Base-by-base conservation (phyloP, 2,329 filamentous ascomycete species). In the Epichloe amarillans region DNA sequence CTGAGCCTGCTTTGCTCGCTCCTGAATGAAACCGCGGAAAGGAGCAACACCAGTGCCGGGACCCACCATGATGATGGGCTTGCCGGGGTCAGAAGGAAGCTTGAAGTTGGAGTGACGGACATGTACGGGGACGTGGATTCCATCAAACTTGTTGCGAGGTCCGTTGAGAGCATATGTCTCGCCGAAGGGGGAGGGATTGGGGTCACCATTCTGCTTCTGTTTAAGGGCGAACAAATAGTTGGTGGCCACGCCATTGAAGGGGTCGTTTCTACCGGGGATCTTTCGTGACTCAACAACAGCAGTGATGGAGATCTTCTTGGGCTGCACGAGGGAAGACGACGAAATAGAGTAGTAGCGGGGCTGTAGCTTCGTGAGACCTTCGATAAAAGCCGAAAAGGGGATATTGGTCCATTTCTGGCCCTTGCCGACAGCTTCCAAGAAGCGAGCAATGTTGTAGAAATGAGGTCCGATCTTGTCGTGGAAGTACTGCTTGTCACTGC, bases 271-370 rank as follows among this genome's bases (percentile, higher is more conserved):
- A 57, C 86, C 86, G 19, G 88, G 83, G 56, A 95, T 79, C 53
- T 80, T 71, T 59, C 89, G 78, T 12, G 84, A 88, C 67, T 97
- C 93, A 53, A 98, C 91, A 40, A 97, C 85, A 52, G 91, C 91
- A 15, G 93, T 98, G 61, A 98, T 86, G 54, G 93, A 88, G 58
- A 98, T 89, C 72, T 89, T 91, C 70, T 95, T 84, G 65, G 93
- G 90, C 65, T 98, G 90, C 15, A 95, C 90, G 8, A 89, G 68
- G 6, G 93, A 96, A 1, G 93, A 97, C 1, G 94, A 98, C 2
- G 93, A 98, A 67, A 98, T 98, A 47, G 94, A 98, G 74, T 98
- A 98, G 76, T 97, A 98, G 47, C 93, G 88, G 39, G 93, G 91
- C 69, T 98, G 93, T 52, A 98, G 82, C 75, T 96, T 97, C 70